Evolutionary conservation across 2,329 filamentous ascomycete genomes (phyloP).

Genomic region (Colletotrichum navitas): DNA sequence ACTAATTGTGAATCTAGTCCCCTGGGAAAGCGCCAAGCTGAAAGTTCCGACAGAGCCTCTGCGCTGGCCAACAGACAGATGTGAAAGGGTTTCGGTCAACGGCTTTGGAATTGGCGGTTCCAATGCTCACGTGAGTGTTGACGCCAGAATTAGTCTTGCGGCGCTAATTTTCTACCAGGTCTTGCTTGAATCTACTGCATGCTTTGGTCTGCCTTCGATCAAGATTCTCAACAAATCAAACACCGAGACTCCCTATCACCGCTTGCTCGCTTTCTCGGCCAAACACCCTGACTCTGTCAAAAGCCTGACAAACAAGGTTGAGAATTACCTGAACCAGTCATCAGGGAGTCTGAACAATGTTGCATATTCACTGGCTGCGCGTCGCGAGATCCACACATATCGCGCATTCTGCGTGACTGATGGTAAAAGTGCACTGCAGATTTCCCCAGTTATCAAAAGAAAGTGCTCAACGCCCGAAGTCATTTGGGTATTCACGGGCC

Average conservation of each 20-base stretch:
- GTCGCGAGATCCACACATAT: slow-evolving; percentile 39
- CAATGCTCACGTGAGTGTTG: slow-evolving; percentile 50
- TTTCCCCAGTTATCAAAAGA: slow-evolving; percentile 42
- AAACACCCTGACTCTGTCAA: slow-evolving; percentile 8
- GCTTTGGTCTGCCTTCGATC: slow-evolving; percentile 6
- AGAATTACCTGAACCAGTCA: background rate
- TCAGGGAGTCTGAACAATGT: slow-evolving; percentile 41
- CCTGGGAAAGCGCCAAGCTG: slow-evolving; percentile 46
- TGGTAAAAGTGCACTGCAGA: background rate
- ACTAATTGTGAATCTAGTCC: background rate
- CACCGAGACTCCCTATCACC: background rate
- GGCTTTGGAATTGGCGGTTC: slow-evolving; percentile 53
- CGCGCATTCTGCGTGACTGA: slow-evolving; percentile 41
- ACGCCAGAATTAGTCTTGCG: background rate
- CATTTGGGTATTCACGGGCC: slow-evolving; percentile 42
- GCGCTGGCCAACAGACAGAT: slow-evolving; percentile 49
- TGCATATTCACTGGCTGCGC: slow-evolving; percentile 42
- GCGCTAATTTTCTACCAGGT: slow-evolving; percentile 6
- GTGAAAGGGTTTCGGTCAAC: slow-evolving; percentile 48
- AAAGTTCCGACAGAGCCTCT: slow-evolving; percentile 48
- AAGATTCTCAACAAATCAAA: background rate
- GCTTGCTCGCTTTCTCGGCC: slow-evolving; percentile 26
- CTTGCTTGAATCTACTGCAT: slow-evolving; percentile 31
- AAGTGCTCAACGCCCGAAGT: background rate
- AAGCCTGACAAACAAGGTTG: background rate